A percentile compares a stretch with the other conserved stretches of the same genome.
phyloP scores from a whole-genome alignment of 805 yeast species.

The Brettanomyces naardenensis region DNA sequence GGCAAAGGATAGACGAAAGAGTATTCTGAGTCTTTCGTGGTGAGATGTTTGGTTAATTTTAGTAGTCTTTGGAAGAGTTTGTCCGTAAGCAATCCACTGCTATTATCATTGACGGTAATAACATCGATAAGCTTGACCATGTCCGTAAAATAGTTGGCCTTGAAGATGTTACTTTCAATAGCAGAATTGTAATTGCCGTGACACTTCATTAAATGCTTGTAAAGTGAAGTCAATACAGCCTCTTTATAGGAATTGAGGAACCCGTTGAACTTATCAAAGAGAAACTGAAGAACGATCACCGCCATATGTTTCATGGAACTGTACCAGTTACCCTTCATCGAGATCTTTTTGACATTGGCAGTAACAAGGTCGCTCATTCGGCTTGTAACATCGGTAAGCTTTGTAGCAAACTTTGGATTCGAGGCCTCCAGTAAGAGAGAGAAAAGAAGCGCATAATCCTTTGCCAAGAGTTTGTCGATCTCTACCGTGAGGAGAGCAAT shows the following conservation, averaged over 20 bases:
- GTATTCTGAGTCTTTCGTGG: constrained; percentile 13
- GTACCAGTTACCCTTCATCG: constrained; percentile 26
- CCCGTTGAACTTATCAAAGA: constrained; percentile 26
- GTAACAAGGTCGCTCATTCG: constrained; percentile 13
- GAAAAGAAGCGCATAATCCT: constrained; percentile 15
- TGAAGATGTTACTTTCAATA: constrained; percentile 23
- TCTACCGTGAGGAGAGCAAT: constrained; percentile 18
- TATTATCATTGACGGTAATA: constrained; percentile 21
- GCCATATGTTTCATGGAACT: constrained; percentile 24
- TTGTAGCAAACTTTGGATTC: constrained; percentile 25
- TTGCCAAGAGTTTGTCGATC: constrained; percentile 18
- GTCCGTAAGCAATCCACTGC: constrained; percentile 21
- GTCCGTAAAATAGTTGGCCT: constrained; percentile 26
- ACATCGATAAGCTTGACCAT: constrained; percentile 22
- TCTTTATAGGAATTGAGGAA: constrained; percentile 25
- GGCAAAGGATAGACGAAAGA: constrained; percentile 23
- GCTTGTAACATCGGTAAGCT: constrained; percentile 22
- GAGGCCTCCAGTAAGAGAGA: constrained; percentile 22
- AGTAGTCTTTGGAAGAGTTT: constrained; percentile 24
- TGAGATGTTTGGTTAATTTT: constrained; percentile 20
- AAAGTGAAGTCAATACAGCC: constrained; percentile 19
- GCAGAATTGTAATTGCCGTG: constrained; percentile 26
- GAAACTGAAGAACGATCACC: constrained; percentile 20
- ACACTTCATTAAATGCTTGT: constrained; percentile 26
- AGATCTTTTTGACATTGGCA: constrained; percentile 18